Conservation (phyloP, 2,329 filamentous ascomycete species). For the Lanzia echinophila region DNA sequence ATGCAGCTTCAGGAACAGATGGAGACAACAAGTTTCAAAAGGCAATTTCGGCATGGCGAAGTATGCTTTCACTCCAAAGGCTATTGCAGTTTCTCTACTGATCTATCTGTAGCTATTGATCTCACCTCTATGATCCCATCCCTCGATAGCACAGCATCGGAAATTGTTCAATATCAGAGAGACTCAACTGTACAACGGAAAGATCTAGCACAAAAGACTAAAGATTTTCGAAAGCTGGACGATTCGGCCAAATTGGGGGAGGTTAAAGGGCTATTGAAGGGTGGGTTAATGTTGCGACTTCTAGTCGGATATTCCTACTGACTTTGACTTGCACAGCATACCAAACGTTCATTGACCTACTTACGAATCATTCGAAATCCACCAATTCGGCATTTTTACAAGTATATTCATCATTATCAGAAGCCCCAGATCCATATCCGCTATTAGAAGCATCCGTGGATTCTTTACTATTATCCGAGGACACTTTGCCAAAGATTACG, state of each 20-base stretch:
- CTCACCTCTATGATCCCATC: slow-evolving; percentile 75
- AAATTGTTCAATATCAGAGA: slow-evolving; percentile 86
- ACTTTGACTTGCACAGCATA: slow-evolving; percentile 54
- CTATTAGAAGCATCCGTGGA: slow-evolving; percentile 94
- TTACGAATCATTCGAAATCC: slow-evolving; percentile 92
- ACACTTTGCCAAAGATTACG: slow-evolving; percentile 84
- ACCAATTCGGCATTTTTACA: slow-evolving; percentile 91
- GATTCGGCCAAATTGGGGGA: slow-evolving; percentile 80
- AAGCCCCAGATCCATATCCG: slow-evolving; percentile 94
- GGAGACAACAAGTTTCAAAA: slow-evolving; percentile 91
- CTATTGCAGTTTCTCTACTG: slow-evolving; percentile 9
- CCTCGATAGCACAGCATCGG: slow-evolving; percentile 89
- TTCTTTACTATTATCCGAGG: slow-evolving; percentile 83
- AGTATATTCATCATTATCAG: slow-evolving; percentile 85
- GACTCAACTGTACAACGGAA: slow-evolving; percentile 96
- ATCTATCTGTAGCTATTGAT: slow-evolving; percentile 63
- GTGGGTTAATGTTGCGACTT: slow-evolving; percentile 37
- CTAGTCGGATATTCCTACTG: neutral
- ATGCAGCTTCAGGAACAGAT: slow-evolving; percentile 32
- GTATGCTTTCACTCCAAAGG: slow-evolving; percentile 40
- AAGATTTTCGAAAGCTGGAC: slow-evolving; percentile 92
- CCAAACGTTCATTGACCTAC: slow-evolving; percentile 92
- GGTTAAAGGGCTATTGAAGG: slow-evolving; percentile 83
- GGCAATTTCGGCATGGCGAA: slow-evolving; percentile 93
- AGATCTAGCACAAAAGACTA: slow-evolving; percentile 97